Evolutionary conservation across 2,329 filamentous ascomycete genomes (phyloP).

Genomic region (Hypoxylon sp.): DNA sequence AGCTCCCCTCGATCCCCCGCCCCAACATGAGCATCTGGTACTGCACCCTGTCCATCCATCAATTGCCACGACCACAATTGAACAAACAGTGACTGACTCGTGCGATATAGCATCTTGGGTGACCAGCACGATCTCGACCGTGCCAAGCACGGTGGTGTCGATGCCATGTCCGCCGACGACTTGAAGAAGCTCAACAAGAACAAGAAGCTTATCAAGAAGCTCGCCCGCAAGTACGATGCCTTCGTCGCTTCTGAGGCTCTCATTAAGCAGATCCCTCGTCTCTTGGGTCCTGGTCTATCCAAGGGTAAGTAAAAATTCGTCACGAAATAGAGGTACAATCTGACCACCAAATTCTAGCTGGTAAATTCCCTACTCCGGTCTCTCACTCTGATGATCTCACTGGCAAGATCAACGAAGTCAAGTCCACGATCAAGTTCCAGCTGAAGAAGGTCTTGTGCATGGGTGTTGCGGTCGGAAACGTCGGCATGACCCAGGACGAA

Average conservation of each 20-base stretch:
- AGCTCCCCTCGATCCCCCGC: conserved; percentile 90
- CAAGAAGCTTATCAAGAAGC: conserved; percentile 99
- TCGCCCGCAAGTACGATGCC: conserved; percentile 99
- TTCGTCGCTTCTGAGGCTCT: conserved; percentile 97
- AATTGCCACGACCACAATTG: not conserved
- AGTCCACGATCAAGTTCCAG: conserved; percentile 99
- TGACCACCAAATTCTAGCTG: conserved; percentile 70
- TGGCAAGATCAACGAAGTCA: conserved; percentile 98
- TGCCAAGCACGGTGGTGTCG: conserved; percentile 98
- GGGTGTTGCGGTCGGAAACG: conserved; percentile 99
- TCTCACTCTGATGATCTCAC: conserved; percentile 95
- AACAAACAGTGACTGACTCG: conserved; percentile 18
- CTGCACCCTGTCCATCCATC: not conserved
- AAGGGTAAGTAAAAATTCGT: conserved; percentile 76
- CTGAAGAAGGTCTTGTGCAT: conserved; percentile 99
- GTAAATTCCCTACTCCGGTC: conserved; percentile 99
- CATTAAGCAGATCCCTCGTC: conserved; percentile 99
- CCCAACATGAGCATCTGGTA: conserved; percentile 67
- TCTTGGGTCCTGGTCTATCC: conserved; percentile 97
- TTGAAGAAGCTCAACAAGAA: conserved; percentile 99
- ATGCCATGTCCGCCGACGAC: conserved; percentile 98
- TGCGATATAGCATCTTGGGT: conserved; percentile 68
- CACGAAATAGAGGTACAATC: not conserved
- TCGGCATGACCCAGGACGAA: conserved; percentile 97
- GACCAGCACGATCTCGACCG: conserved; percentile 98